Evolutionary conservation across 139 green algal genomes (phyloP), one percentile per base, ranked within the genome.

Genomic region (Penium margaritaceum): DNA sequence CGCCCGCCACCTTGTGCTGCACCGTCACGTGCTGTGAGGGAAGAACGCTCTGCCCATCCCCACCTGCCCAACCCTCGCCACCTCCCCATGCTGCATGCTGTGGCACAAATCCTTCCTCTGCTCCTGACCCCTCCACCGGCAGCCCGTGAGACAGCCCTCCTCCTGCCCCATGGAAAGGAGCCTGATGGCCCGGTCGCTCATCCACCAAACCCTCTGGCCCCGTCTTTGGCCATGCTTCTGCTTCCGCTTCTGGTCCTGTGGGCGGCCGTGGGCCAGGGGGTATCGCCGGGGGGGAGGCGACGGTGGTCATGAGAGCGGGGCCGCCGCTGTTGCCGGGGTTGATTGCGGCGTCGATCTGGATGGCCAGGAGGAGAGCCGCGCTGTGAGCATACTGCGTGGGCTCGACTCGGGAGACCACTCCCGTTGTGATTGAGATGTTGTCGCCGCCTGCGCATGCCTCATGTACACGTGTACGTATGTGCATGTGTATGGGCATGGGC

Each of bases 331-430:
- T 91, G 24, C 89, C 89, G 29, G 57, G 73, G 78, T 94, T 94
- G 72, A 84, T 84, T 30, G 78, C 78, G 2, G 79, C 79, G 4
- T 84, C 79, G 27, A 81, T 80, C 54, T 84, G 78, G 17, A 96
- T 84, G 6, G 86, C 89, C 69, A 97, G 87, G 54, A 97, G 88
- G 35, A 33, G 47, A 3, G 47, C 47, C 2, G 76, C 84, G 64
- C 91, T 91, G 70, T 96, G 90, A 36, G 74, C 85, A 74, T 96
- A 97, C 60, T 86, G 71, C 5, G 91, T 96, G 36, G 96, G 90
- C 82, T 96, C 89, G 58, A 97, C 90, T 12, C 88, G 66, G 0
- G 68, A 85, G 2, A 92, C 87, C 0, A 92, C 85, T 24, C 88
- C 88, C 4, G 46, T 81, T 1, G 87, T 91, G 3, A 91, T 83